Evolutionary conservation across 495 filamentous ascomycete species (phyloP), one percentile per base, ranked within the genome.

Genomic region (Lasiosphaeris hirsuta): DNA sequence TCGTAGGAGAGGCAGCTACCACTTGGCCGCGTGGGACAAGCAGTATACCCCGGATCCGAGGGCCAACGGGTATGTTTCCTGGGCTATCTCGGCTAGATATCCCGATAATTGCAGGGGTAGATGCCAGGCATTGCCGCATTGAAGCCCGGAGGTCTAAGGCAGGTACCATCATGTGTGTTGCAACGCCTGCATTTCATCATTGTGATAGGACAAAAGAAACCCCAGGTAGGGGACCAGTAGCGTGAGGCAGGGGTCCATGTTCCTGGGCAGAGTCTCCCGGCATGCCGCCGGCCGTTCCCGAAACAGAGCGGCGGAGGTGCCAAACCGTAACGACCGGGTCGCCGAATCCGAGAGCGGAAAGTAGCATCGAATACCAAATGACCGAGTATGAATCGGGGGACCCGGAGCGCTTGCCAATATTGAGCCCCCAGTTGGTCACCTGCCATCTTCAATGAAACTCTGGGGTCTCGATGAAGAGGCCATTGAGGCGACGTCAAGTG

Each of bases 261-360:
- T 63, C 62, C 58, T 59, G 67, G 68, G 62, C 45, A 62, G 52
- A 60, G 59, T 41, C 57, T 70, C 68, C 68, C 68, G 68, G 51
- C 54, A 41, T 63, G 65, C 68, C 68, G 68, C 53, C 35, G 11
- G 47, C 54, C 66, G 57, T 64, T 59, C 65, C 68, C 55, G 45
- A 70, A 67, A 60, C 38, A 60, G 58, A 42, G 30, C 68, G 68
- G 23, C 23, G 23, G 68, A 40, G 51, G 18, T 3, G 40, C 7
- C 36, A 39, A 59, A 68, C 68, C 68, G 68, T 54, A n/a, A 41
- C 43, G 10, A 42, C 14, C 45, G 46, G 10, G 13, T 49, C 34
- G 45, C 36, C 17, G 44, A 14, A 2, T 23, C 51, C 17, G 49
- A 51, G 49, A 51, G 35, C 10, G 53, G 53, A 55, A 47, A 55